These are phyloP conservation scores for Haplosporangium sp. DNA, from an alignment of 371 early-diverging fungal genomes.

Conservation along the genomic window DNA sequence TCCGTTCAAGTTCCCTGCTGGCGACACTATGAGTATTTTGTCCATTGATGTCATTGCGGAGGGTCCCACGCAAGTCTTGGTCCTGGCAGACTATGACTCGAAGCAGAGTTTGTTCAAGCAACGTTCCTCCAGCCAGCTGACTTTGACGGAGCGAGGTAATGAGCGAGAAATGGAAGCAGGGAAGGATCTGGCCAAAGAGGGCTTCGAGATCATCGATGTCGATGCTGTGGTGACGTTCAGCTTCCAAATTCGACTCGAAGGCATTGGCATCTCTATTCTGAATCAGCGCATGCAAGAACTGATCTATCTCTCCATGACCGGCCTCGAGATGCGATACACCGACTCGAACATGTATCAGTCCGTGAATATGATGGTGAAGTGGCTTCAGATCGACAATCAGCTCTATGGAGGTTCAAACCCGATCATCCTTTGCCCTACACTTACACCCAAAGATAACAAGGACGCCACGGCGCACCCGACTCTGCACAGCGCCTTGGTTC, in stretches of 20 bases:
- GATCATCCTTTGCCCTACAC: conserved; percentile 92
- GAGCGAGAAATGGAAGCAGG: conserved; percentile 35
- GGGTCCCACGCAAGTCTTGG: conserved; percentile 84
- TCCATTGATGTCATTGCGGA: conserved; percentile 89
- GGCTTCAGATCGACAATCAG: conserved; percentile 97
- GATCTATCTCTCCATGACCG: conserved; percentile 82
- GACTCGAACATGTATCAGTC: conserved; percentile 85
- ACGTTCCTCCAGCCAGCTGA: conserved; percentile 41
- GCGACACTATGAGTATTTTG: conserved; percentile 61
- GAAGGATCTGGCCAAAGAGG: conserved; percentile 57
- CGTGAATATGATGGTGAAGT: conserved; percentile 79
- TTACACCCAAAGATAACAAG: conserved; percentile 72
- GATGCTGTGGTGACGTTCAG: conserved; percentile 69
- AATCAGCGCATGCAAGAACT: conserved; percentile 82
- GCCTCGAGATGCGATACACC: conserved; percentile 76
- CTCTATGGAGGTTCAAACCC: conserved; percentile 84
- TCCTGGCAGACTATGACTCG: conserved; percentile 77
- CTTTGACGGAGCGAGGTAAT: conserved; percentile 28
- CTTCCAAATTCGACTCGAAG: conserved; percentile 80
- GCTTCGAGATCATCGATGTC: conserved; percentile 68
- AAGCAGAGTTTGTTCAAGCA: conserved; percentile 70
- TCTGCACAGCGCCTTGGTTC: conserved; percentile 72
- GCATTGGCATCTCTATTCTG: conserved; percentile 92
- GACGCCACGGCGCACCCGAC: conserved; percentile 70
- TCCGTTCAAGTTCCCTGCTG: conserved; percentile 83